A percentile compares a stretch with the other conserved stretches of the same genome.
These are phyloP conservation scores for Fonsecaea pugnacius DNA, from an alignment of 2,329 filamentous ascomycete species.

Conservation along the genomic window DNA sequence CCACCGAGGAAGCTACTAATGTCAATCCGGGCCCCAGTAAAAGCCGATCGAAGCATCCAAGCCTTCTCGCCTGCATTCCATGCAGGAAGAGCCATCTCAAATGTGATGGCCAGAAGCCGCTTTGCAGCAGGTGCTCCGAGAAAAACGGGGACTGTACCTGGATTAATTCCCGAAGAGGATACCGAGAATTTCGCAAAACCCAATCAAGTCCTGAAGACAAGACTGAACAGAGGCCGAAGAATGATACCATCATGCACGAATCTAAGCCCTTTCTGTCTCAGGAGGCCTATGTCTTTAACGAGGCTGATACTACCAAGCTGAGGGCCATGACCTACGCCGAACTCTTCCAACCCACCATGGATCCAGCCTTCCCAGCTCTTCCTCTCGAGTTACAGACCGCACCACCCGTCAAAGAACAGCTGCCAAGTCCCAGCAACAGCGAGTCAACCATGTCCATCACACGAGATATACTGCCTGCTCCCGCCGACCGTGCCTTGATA, in stretches of 20 bases:
- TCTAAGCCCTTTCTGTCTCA: constrained; percentile 22
- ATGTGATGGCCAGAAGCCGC: constrained; percentile 70
- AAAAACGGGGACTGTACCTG: constrained; percentile 64
- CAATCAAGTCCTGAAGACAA: constrained; percentile 21
- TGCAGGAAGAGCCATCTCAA: constrained; percentile 70
- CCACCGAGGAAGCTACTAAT: constrained; percentile 10
- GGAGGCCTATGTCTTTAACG: constrained; percentile 19
- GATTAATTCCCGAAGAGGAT: constrained; percentile 35
- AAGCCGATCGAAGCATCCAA: constrained; percentile 38
- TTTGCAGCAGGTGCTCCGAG: constrained; percentile 67
- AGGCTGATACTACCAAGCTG: constrained; percentile 32
- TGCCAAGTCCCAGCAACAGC: constrained; percentile 27
- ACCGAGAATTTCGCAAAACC: constrained; percentile 35
- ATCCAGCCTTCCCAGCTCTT: constrained; percentile 36
- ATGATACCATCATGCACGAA: constrained; percentile 23
- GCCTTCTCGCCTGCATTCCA: constrained; percentile 52
- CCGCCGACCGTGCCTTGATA: constrained; percentile 12
- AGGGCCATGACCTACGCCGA: constrained; percentile 29
- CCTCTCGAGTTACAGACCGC: constrained; percentile 32
- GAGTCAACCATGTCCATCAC: constrained; percentile 31
- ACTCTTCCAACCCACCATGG: constrained; percentile 33
- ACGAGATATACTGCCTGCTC: constrained; percentile 24
- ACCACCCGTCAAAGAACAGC: constrained; percentile 2
- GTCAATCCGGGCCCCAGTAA: constrained; percentile 21
- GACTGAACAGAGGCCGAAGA: constrained; percentile 14